Evolutionary conservation across 2,329 filamentous ascomycete species (phyloP), one percentile per base, ranked within the genome.

Genomic region (Diaporthe amygdali): DNA sequence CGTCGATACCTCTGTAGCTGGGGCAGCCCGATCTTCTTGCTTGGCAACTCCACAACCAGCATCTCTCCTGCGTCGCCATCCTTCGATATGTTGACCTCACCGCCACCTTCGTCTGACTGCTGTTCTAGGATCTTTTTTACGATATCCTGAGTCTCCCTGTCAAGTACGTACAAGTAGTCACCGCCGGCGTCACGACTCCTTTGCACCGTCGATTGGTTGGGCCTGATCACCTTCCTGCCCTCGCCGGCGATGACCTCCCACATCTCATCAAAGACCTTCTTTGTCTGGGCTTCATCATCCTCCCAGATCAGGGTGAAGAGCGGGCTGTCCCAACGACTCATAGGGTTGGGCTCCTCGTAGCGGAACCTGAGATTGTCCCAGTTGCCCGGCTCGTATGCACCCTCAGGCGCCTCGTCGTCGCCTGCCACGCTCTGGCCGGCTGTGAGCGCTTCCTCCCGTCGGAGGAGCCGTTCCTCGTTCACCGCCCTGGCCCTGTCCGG

Each of bases 331-430:
- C 94, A 97, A 52, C 93, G 85, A 2, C 89, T 92, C 93, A 96
- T 95, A 27, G 91, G 89, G 79, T 96, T 96, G 17, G 94, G 94
- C 81, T 97, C 94, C 81, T 97, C 94, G 79, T 95, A 95, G 68
- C 94, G 87, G 78, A 94, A 96, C 41, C 94, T 89, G 14, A 95
- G 86, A 76, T 95, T 94, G 74, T 95, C 92, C 86, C 93, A 94
- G 78, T 93, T 92, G 20, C 80, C 83, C 1, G 82, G 83, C 52
- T 85, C 84, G 74, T 91, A 91, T 0, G 87, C 79, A 46, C 85
- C 84, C 20, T 83, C 78, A 9, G 47, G 51, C 9, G 32, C 71
- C 56, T 74, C 72, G 30, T 82, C 86, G 2, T 79, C 80, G n/a
- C 68, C 71, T 17, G 63, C 59, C 5, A 66, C 68, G 51, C 22